Evolutionary conservation across 352 stramenopile species (phyloP).

Genomic region (Phytophthora pinifolia): DNA sequence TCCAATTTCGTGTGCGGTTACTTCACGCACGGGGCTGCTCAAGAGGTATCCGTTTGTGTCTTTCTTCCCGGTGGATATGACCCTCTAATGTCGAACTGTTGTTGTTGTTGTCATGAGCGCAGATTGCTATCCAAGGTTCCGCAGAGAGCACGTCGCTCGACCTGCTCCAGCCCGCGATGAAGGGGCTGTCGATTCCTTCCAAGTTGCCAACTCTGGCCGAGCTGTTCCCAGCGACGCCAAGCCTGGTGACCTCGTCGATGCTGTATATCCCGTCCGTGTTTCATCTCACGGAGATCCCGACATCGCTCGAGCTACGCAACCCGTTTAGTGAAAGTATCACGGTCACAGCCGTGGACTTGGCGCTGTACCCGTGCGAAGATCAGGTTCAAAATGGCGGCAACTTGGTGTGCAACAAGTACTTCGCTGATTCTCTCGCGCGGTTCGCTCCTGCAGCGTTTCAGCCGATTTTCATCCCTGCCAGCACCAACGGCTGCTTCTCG

Average conservation of each 20-base stretch:
- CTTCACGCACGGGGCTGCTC: slow-evolving; percentile 62
- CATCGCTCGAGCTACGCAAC: slow-evolving; percentile 73
- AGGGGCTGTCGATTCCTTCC: slow-evolving; percentile 52
- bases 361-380: slow-evolving; percentile 76
- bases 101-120: neutral
- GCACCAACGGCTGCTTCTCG: slow-evolving; percentile 65
- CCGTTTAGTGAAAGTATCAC: slow-evolving; percentile 83
- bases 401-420: slow-evolving; percentile 76
- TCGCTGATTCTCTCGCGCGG: slow-evolving; percentile 52
- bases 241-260: slow-evolving; percentile 72
- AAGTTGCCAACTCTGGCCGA: slow-evolving; percentile 54
- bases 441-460: slow-evolving; percentile 66
- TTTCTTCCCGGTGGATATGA: slow-evolving; percentile 1
- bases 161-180: slow-evolving; percentile 64
- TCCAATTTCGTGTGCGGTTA: slow-evolving; percentile 86
- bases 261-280: slow-evolving; percentile 77
- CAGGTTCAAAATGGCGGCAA: slow-evolving; percentile 47
- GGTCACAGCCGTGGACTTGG: slow-evolving; percentile 58
- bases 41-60: slow-evolving; percentile 45
- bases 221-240: slow-evolving; percentile 69
- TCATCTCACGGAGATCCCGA: slow-evolving; percentile 68
- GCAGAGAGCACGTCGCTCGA: slow-evolving; percentile 54
- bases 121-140: slow-evolving; percentile 74
- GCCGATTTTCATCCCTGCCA: slow-evolving; percentile 75
- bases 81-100: slow-evolving; percentile 5